Percentiles rank a stretch among this genome's conserved stretches.
Conservation (phyloP, 495 filamentous ascomycete species). For the Endocarpon pusillum region DNA sequence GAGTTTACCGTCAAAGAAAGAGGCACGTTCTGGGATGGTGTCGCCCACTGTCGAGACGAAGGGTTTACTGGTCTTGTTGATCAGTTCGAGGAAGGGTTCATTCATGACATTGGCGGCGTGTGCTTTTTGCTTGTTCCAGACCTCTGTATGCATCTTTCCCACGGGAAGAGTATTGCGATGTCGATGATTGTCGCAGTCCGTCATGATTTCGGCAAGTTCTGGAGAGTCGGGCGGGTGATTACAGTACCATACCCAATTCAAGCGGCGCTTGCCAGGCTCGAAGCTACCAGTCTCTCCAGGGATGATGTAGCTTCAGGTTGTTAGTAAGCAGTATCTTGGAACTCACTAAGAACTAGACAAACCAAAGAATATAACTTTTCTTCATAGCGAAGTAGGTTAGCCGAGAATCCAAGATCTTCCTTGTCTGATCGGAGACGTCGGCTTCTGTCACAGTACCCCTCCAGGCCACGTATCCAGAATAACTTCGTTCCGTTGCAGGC, state of each 20-base stretch:
- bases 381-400: constrained; percentile 28
- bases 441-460: constrained; percentile 32
- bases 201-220: constrained; percentile 4
- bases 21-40: constrained; percentile 2
- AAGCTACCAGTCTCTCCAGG: constrained; percentile 32
- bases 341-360: constrained; percentile 22
- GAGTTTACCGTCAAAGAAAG: constrained; percentile 11
- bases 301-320: constrained; percentile 28
- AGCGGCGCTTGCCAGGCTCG: constrained; percentile 26
- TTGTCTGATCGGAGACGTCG: constrained; percentile 16
- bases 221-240: constrained; percentile 13
- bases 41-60: constrained; percentile 22
- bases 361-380: constrained; percentile 22
- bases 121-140: constrained; percentile 11
- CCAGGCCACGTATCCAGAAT: constrained; percentile 34
- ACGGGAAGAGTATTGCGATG: constrained; percentile 11
- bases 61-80: constrained; percentile 10
- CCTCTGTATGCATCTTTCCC: constrained; percentile 6
- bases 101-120: constrained; percentile 3
- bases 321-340: constrained; percentile 5
- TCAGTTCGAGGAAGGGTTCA: constrained; percentile 11
- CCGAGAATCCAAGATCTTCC: constrained; percentile 4
- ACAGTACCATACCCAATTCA: constrained; percentile 41
- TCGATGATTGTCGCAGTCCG: constrained; percentile 8
- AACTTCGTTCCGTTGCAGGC: constrained; percentile 2